A percentile compares a stretch with the other conserved stretches of the same genome.
These are phyloP conservation scores for Epichloe bromicola DNA, from an alignment of 2,329 filamentous ascomycete genomes.

Conservation along the genomic window DNA sequence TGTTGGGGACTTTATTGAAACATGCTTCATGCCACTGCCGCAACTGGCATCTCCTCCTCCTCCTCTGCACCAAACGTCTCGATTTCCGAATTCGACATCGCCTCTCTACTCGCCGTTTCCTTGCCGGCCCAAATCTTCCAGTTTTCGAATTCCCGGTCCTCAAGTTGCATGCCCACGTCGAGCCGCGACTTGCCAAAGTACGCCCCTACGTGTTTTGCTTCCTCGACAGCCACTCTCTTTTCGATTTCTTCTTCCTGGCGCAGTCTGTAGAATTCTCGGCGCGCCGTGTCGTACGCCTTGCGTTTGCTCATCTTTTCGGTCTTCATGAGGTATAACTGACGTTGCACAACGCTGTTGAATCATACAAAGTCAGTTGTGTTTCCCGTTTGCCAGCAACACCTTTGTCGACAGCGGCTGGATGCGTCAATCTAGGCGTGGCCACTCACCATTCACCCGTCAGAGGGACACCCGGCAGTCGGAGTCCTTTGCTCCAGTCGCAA, in stretches of 20 bases:
- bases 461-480: conserved; percentile 61
- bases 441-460: conserved; percentile 71
- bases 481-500: conserved; percentile 64
- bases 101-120: conserved; percentile 29
- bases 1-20: neutral
- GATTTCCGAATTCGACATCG: conserved; percentile 28
- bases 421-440: too few species aligned
- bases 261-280: conserved; percentile 79
- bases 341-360: conserved; percentile 66
- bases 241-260: conserved; percentile 75
- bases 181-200: conserved; percentile 71
- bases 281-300: conserved; percentile 72
- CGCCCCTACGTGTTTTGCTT: conserved; percentile 73
- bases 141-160: conserved; percentile 64
- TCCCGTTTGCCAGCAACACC: neutral
- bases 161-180: conserved; percentile 69
- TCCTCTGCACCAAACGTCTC: conserved; percentile 28
- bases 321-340: conserved; percentile 75
- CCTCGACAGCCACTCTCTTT: conserved; percentile 71
- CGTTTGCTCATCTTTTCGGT: conserved; percentile 46
- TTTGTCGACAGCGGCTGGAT: neutral
- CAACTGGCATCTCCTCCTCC: conserved; percentile 13
- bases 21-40: conserved; percentile 6
- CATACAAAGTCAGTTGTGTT: neutral
- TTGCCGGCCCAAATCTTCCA: conserved; percentile 72